Conservation (phyloP, 2,329 filamentous ascomycete species). For the Fusarium brachygibbosum region DNA sequence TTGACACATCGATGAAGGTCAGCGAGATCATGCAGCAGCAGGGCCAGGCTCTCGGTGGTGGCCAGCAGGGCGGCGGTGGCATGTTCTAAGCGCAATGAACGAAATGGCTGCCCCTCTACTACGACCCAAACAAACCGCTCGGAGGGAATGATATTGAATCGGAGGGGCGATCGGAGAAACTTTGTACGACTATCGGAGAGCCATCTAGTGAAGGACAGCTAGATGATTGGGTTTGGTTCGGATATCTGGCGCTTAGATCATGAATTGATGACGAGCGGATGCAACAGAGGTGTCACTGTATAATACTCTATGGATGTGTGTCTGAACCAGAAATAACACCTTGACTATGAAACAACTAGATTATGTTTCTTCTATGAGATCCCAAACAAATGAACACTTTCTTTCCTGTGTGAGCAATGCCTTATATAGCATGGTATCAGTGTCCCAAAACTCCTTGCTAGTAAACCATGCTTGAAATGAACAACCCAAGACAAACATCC, state of each 20-base stretch:
- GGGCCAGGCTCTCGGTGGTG: conserved; percentile 74
- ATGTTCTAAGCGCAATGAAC: conserved; percentile 47
- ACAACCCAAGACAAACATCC: conserved; percentile 14
- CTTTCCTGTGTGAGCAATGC: conserved; percentile 10
- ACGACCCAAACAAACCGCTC: conserved; percentile 4
- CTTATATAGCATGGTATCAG: conserved; percentile 18
- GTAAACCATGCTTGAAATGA: conserved; percentile 8
- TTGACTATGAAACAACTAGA: conserved; percentile 28
- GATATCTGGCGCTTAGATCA: conserved; percentile 38
- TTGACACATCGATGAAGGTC: conserved; percentile 98
- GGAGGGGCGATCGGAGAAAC: conserved; percentile 2
- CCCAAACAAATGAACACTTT: conserved; percentile 20
- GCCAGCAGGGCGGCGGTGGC: conserved; percentile 52
- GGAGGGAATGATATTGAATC: conserved; percentile 4
- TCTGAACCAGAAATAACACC: conserved; percentile 38
- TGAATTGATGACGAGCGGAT: conserved; percentile 29
- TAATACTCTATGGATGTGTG: conserved; percentile 47
- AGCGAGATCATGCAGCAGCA: conserved; percentile 96
- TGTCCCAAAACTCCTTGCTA: conserved; percentile 39
- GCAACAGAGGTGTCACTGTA: conserved; percentile 42
- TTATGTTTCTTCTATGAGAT: conserved; percentile 31
- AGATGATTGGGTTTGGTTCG: conserved; percentile 39
- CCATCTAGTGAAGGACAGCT: conserved; percentile 17
- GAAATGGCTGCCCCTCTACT: not conserved
- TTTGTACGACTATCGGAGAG: conserved; percentile 41